phyloP scores from a whole-genome alignment of 108 stramenopile species.

The Nitzschia palea region DNA sequence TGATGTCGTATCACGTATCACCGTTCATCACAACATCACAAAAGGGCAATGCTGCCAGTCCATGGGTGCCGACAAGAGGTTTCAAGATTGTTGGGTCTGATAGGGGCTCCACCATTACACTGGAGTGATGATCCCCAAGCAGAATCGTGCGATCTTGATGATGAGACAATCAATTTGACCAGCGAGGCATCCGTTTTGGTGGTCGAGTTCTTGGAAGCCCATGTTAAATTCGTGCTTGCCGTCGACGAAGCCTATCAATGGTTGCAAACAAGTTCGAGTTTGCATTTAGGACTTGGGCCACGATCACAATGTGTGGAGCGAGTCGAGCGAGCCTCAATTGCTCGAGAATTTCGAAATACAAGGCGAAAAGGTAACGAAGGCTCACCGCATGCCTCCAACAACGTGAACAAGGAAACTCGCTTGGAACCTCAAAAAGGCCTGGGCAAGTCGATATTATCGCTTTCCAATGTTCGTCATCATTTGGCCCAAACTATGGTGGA shows the following conservation, averaged over 20 bases:
- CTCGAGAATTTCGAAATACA: slow-evolving; percentile 12
- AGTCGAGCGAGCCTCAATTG: slow-evolving; percentile 36
- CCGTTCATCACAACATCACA: background rate
- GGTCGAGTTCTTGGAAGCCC: slow-evolving; percentile 26
- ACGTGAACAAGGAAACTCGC: background rate
- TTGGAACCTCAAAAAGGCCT: slow-evolving; percentile 4
- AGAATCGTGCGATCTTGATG: background rate
- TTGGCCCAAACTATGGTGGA: slow-evolving; percentile 11
- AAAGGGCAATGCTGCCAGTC: slow-evolving; percentile 5
- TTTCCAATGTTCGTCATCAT: slow-evolving; percentile 6
- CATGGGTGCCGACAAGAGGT: slow-evolving; percentile 21
- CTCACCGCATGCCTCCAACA: background rate
- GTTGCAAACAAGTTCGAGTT: slow-evolving; percentile 19
- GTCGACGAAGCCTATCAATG: slow-evolving; percentile 26
- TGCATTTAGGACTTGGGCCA: slow-evolving; percentile 43
- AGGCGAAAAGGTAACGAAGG: background rate
- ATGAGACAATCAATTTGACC: background rate
- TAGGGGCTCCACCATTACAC: slow-evolving; percentile 20
- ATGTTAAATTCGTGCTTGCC: slow-evolving; percentile 21
- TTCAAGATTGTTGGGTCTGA: slow-evolving; percentile 23
- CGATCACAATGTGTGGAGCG: slow-evolving; percentile 43
- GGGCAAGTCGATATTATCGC: background rate
- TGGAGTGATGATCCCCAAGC: background rate
- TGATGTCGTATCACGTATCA: too few species aligned
- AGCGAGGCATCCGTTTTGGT: background rate